Percentiles rank a stretch among this genome's conserved stretches.
Evolutionary conservation across 2,329 filamentous ascomycete genomes (phyloP).

Genomic region (Penicillium digitatum): DNA sequence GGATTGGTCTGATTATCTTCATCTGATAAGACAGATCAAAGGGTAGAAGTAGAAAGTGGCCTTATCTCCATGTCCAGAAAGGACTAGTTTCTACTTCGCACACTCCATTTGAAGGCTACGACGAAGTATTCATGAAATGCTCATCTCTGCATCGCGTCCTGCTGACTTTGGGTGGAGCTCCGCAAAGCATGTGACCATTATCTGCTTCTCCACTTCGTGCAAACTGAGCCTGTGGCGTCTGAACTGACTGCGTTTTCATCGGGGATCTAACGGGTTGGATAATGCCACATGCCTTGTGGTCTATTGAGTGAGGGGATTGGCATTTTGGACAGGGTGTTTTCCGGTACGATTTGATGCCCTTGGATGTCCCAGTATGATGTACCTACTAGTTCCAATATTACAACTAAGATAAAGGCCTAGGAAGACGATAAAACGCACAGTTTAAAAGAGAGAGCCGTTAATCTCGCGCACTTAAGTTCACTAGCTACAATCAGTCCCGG

Average conservation of each 20-base stretch:
- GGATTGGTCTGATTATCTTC: not conserved
- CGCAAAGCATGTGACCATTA: not conserved
- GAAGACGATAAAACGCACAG: not conserved
- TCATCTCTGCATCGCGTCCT: not conserved
- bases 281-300: no score
- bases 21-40: not conserved
- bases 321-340: not conserved
- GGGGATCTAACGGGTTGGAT: no score
- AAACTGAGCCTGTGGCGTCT: not conserved
- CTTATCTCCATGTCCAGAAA: not conserved
- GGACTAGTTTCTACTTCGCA: not conserved
- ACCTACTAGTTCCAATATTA: not conserved
- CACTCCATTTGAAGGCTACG: not conserved
- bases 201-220: not conserved
- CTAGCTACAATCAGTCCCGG: not conserved
- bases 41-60: not conserved
- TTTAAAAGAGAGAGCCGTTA: no score
- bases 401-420: not conserved
- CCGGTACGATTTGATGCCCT: not conserved
- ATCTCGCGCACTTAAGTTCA: not conserved
- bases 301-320: not conserved
- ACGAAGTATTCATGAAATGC: not conserved
- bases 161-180: not conserved
- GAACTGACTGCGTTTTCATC: not conserved
- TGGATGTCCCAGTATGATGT: not conserved